A percentile compares a stretch with the other conserved stretches of the same genome.
Conservation (phyloP, 228 moss, liverwort and hornwort genomes). For the Sphagnum fallax region DNA sequence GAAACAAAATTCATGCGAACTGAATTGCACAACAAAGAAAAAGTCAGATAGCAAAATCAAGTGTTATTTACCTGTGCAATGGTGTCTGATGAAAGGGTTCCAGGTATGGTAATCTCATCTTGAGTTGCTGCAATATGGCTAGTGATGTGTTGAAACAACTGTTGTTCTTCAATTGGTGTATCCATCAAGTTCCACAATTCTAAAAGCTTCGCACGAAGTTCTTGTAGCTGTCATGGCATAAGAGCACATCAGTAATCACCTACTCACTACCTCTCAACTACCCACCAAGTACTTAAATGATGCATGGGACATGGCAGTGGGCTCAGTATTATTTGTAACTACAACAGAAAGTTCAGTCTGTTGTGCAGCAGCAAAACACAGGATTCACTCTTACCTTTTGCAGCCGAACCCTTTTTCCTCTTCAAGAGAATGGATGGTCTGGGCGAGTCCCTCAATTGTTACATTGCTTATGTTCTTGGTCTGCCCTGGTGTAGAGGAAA, state of each 20-base stretch:
- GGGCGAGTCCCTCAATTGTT: conserved; percentile 68
- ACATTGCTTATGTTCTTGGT: conserved; percentile 83
- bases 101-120: conserved; percentile 58
- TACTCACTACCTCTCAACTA: too few relatives aligned
- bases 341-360: too few relatives aligned
- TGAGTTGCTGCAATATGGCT: conserved; percentile 79
- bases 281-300: too few relatives aligned
- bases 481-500: conserved; percentile 68
- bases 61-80: conserved; percentile 64
- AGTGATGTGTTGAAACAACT: conserved; percentile 73
- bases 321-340: too few relatives aligned
- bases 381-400: conserved; percentile 34
- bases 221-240: conserved; percentile 57
- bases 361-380: too few relatives aligned
- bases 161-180: conserved; percentile 77
- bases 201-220: conserved; percentile 82
- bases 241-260: not conserved
- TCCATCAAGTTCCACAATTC: conserved; percentile 97
- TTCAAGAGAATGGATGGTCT: conserved; percentile 65
- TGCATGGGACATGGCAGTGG: too few relatives aligned
- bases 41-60: not conserved
- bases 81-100: conserved; percentile 69
- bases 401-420: conserved; percentile 62
- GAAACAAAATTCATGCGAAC: too few relatives aligned
- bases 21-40: not conserved